Evolutionary conservation across 371 early-diverging fungal species (phyloP).

Genomic region (Quaeritorhiza haematococci): DNA sequence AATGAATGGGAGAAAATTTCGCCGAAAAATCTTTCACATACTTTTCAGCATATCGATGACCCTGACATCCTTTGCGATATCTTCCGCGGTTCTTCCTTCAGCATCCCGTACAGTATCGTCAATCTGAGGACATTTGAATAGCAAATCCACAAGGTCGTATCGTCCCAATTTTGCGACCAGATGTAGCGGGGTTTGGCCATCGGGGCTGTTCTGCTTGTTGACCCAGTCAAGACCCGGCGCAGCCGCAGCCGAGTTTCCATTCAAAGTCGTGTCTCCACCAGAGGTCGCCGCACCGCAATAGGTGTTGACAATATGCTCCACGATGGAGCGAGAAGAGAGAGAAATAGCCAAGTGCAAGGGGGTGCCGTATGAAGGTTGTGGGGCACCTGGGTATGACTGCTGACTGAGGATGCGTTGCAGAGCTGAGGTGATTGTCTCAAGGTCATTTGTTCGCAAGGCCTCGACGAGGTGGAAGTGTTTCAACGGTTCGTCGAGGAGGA

Average conservation of each 20-base stretch:
- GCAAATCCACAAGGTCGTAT: slow-evolving; percentile 25
- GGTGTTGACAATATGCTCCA: slow-evolving; percentile 24
- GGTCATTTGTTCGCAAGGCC: slow-evolving; percentile 26
- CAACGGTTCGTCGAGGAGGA: slow-evolving; percentile 29
- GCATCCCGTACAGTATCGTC: slow-evolving; percentile 31
- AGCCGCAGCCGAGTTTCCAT: background rate
- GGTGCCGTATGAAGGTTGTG: slow-evolving; percentile 22
- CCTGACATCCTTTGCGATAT: slow-evolving; percentile 21
- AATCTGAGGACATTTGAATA: slow-evolving; percentile 22
- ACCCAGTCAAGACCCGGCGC: slow-evolving; percentile 13
- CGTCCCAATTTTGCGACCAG: slow-evolving; percentile 26
- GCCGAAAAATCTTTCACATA: background rate
- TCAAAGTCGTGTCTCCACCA: background rate
- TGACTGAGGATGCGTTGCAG: slow-evolving; percentile 3
- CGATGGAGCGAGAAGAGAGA: slow-evolving; percentile 23
- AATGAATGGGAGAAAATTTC: background rate
- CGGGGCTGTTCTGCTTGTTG: slow-evolving; percentile 20
- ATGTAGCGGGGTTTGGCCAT: slow-evolving; percentile 40
- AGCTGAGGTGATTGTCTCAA: slow-evolving; percentile 14
- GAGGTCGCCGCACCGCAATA: slow-evolving; percentile 7
- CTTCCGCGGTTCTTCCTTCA: slow-evolving; percentile 21
- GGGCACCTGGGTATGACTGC: background rate
- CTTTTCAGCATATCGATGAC: slow-evolving; percentile 11
- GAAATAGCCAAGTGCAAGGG: slow-evolving; percentile 33
- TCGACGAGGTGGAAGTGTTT: slow-evolving; percentile 27